Evolutionary conservation across 2,329 filamentous ascomycete genomes (phyloP).

Genomic region (Magnaporthiopsis incrustans): DNA sequence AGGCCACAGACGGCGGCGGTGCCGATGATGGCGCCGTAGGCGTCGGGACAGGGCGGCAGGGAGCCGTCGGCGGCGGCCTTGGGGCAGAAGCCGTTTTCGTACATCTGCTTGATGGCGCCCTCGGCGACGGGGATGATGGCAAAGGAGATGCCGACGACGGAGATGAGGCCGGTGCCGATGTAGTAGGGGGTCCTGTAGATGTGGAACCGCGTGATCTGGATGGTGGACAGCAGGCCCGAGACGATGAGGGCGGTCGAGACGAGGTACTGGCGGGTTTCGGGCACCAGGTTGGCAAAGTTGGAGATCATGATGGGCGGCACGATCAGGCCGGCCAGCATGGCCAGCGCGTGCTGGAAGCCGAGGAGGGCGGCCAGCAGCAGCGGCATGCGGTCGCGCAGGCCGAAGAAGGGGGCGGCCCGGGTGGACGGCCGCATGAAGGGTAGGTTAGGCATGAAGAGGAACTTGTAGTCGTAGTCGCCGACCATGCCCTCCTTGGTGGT

Average conservation of each 20-base stretch:
- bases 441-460: slow-evolving; percentile 73
- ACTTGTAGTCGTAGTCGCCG: slow-evolving; percentile 83
- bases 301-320: slow-evolving; percentile 70
- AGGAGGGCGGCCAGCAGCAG: slow-evolving; percentile 65
- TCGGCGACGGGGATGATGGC: slow-evolving; percentile 66
- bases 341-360: slow-evolving; percentile 70
- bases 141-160: slow-evolving; percentile 58
- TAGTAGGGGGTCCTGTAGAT: slow-evolving; percentile 64
- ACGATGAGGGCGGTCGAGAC: slow-evolving; percentile 74
- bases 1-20: slow-evolving; percentile 58
- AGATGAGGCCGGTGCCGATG: slow-evolving; percentile 61
- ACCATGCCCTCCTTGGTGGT: slow-evolving; percentile 64
- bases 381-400: slow-evolving; percentile 72
- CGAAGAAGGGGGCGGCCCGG: slow-evolving; percentile 68
- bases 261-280: slow-evolving; percentile 62
- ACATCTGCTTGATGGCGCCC: slow-evolving; percentile 70
- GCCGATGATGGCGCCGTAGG: slow-evolving; percentile 68
- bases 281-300: slow-evolving; percentile 54
- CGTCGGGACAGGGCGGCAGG: slow-evolving; percentile 65
- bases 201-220: slow-evolving; percentile 73
- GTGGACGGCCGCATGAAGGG: slow-evolving; percentile 66
- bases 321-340: slow-evolving; percentile 70
- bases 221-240: slow-evolving; percentile 62
- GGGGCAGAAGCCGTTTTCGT: slow-evolving; percentile 61
- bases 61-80: slow-evolving; percentile 50